These are phyloP conservation scores for Crithidia fasciculata DNA, from an alignment of 208 protist genomes.

Conservation along the genomic window DNA sequence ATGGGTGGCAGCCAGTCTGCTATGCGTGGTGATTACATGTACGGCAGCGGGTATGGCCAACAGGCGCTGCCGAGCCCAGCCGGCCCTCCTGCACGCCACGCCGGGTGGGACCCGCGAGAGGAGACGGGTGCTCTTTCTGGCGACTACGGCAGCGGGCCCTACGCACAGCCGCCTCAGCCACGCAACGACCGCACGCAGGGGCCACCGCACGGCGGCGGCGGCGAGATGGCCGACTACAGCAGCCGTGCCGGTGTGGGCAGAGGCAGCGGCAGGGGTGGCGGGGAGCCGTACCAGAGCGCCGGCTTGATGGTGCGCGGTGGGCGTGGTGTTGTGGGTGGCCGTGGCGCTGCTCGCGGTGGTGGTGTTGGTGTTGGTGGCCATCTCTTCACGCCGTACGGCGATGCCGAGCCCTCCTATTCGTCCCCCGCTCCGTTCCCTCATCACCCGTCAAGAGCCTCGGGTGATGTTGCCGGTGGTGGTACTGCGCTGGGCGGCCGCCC, in stretches of 20 bases:
- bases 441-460: background rate
- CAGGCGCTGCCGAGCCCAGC: background rate
- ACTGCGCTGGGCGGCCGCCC: background rate
- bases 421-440: background rate
- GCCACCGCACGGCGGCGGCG: background rate
- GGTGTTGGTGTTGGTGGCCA: conserved; percentile 9
- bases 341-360: conserved; percentile 32
- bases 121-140: background rate
- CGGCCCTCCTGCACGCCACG: background rate
- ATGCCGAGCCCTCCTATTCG: background rate
- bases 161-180: background rate
- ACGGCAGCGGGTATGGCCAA: background rate
- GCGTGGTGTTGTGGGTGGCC: conserved; percentile 8
- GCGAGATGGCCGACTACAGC: background rate
- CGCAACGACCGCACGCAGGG: background rate
- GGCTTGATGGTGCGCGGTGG: conserved; percentile 28
- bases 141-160: background rate
- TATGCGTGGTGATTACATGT: conserved; percentile 8
- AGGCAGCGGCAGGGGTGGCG: conserved; percentile 4
- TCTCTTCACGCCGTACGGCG: conserved; percentile 28
- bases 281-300: background rate
- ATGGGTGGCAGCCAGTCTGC: conserved; percentile 4
- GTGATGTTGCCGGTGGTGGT: conserved; percentile 5
- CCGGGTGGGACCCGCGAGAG: conserved; percentile 2
- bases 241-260: background rate